These are phyloP conservation scores for Penstemon eatonii DNA, from an alignment of 257 asterid genomes.

Conservation along the genomic window DNA sequence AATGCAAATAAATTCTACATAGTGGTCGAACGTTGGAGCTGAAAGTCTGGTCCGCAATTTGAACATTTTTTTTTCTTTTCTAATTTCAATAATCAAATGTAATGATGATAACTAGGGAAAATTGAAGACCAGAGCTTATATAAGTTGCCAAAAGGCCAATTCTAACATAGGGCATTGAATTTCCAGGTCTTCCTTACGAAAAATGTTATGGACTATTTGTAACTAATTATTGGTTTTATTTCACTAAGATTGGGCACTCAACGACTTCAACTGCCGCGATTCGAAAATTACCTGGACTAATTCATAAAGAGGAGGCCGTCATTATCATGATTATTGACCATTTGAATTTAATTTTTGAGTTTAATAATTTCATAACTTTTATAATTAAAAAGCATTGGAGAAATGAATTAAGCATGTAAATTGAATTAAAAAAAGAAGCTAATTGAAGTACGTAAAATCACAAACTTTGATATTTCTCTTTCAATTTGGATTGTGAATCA, in stretches of 20 bases:
- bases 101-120: slow-evolving; percentile 12
- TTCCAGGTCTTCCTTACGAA: slow-evolving; percentile 15
- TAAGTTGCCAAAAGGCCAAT: background rate
- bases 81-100: background rate
- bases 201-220: background rate
- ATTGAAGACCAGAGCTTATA: background rate
- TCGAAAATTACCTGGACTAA: slow-evolving; percentile 3
- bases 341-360: background rate
- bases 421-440: too few species aligned
- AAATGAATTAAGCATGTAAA: too few species aligned
- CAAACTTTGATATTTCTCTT: background rate
- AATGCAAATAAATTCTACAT: too few species aligned
- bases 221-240: slow-evolving; percentile 10
- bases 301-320: slow-evolving; percentile 4
- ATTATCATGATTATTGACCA: slow-evolving; percentile 1
- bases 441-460: too few species aligned
- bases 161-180: background rate
- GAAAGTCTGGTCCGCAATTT: background rate
- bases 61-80: background rate
- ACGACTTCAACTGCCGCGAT: slow-evolving; percentile 12
- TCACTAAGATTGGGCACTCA: slow-evolving; percentile 12
- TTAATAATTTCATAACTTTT: background rate
- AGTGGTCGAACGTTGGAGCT: background rate
- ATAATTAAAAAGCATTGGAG: too few species aligned
- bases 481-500: background rate